A percentile compares a stretch with the other conserved stretches of the same genome.
Conservation (phyloP, 768 basidiomycete species). For the Neoboletus magnificus region DNA sequence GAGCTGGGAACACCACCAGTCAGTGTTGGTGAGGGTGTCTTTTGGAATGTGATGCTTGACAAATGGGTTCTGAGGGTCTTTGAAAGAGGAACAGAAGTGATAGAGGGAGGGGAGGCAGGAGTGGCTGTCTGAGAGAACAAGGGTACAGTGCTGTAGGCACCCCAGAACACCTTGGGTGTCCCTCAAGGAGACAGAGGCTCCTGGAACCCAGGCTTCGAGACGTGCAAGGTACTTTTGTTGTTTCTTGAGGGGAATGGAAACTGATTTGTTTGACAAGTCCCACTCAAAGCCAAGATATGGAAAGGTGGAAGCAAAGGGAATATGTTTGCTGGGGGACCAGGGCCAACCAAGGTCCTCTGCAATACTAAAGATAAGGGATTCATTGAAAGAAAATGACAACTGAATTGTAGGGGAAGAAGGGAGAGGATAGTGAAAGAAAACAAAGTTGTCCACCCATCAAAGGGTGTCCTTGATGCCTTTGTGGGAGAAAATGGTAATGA, state of each 20-base stretch:
- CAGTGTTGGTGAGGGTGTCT: neutral
- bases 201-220: neutral
- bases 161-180: neutral
- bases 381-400: neutral
- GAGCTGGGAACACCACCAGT: neutral
- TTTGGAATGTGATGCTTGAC: neutral
- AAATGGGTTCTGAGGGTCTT: neutral
- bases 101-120: neutral
- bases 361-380: neutral
- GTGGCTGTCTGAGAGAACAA: neutral
- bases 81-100: neutral
- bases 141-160: neutral
- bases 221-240: neutral
- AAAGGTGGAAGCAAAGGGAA: neutral
- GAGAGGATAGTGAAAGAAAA: too few relatives aligned
- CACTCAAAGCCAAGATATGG: neutral
- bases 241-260: neutral
- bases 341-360: neutral
- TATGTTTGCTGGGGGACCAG: neutral
- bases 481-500: too few relatives aligned
- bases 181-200: neutral
- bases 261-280: neutral
- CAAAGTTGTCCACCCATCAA: too few relatives aligned
- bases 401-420: too few relatives aligned
- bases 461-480: too few relatives aligned